Evolutionary conservation across 2,329 filamentous ascomycete genomes (phyloP).

Genomic region (Clonostachys byssicola): DNA sequence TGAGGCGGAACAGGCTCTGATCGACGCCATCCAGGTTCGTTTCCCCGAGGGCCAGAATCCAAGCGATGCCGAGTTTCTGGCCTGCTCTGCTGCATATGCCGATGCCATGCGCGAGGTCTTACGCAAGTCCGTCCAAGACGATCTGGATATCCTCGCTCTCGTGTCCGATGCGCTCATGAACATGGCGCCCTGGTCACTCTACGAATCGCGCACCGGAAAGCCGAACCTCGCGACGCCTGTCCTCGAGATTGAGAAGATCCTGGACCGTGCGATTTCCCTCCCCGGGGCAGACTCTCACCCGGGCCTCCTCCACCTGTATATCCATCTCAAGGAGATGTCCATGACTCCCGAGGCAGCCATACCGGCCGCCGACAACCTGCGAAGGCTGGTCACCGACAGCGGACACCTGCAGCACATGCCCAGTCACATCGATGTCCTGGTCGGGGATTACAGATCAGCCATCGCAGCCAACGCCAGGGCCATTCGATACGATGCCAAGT

Average conservation of each 20-base stretch:
- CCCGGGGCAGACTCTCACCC: slow-evolving; percentile 9
- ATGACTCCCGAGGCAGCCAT: slow-evolving; percentile 10
- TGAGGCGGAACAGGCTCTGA: slow-evolving; percentile 6
- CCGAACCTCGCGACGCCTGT: slow-evolving; percentile 7
- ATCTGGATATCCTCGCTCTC: slow-evolving; percentile 9
- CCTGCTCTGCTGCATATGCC: slow-evolving; percentile 8
- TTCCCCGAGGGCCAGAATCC: slow-evolving; percentile 5
- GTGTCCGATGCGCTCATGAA: slow-evolving; percentile 14
- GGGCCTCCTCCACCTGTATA: slow-evolving; percentile 12
- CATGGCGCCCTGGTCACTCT: slow-evolving; percentile 7
- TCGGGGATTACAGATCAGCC: slow-evolving; percentile 48
- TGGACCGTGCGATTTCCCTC: slow-evolving; percentile 5
- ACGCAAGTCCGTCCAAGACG: slow-evolving; percentile 2
- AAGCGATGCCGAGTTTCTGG: slow-evolving; percentile 2
- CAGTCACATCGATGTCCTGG: slow-evolving; percentile 12
- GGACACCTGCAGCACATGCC: slow-evolving; percentile 15
- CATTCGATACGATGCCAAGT: slow-evolving; percentile 62
- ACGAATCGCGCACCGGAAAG: slow-evolving; percentile 5
- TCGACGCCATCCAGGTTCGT: slow-evolving; percentile 7
- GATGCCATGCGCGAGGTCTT: slow-evolving; percentile 10
- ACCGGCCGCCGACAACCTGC: slow-evolving; percentile 10
- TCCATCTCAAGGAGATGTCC: slow-evolving; percentile 17
- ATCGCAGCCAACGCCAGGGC: slow-evolving; percentile 62
- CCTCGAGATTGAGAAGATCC: slow-evolving; percentile 6
- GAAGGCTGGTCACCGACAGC: slow-evolving; percentile 10